Conservation (phyloP, 345 rosid species). For the Carallia brachiata region DNA sequence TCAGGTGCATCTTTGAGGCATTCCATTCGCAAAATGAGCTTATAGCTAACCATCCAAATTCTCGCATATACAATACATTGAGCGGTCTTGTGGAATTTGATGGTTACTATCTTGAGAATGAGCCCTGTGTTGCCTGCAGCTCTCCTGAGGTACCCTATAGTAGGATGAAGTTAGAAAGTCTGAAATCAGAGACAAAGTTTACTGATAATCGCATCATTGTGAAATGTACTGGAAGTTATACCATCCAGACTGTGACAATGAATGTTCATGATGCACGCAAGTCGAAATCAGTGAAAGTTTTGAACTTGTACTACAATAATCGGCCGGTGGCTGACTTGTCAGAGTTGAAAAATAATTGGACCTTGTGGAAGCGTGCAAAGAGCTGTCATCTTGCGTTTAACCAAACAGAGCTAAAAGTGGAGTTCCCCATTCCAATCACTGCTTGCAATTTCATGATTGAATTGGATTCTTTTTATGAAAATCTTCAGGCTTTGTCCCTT, state of each 20-base stretch:
- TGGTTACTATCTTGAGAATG: conserved; percentile 99
- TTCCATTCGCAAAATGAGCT: conserved; percentile 95
- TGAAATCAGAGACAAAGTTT: conserved; percentile 97
- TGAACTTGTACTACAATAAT: conserved; percentile 93
- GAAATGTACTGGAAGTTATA: conserved; percentile 97
- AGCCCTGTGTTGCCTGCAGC: conserved; percentile 99
- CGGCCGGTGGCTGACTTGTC: conserved; percentile 95
- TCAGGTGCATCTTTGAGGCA: conserved; percentile 80
- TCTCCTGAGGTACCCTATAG: conserved; percentile 98
- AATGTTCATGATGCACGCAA: conserved; percentile 98
- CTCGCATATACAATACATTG: conserved; percentile 88
- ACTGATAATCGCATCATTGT: conserved; percentile 97
- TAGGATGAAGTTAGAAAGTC: conserved; percentile 95
- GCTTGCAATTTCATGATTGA: conserved; percentile 99
- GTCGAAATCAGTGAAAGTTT: conserved; percentile 94
- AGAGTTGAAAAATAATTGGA: conserved; percentile 95
- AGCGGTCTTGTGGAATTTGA: conserved; percentile 94
- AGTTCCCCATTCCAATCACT: conserved; percentile 95
- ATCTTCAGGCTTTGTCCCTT: conserved; percentile 97
- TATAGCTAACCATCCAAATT: conserved; percentile 97
- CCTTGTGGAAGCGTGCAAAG: conserved; percentile 98
- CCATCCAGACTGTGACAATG: conserved; percentile 94
- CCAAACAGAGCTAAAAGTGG: conserved; percentile 97
- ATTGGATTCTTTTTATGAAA: conserved; percentile 97
- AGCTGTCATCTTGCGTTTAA: conserved; percentile 96